Conservation (phyloP, 257 asterid genomes). For the Salvia rosmarinus region DNA sequence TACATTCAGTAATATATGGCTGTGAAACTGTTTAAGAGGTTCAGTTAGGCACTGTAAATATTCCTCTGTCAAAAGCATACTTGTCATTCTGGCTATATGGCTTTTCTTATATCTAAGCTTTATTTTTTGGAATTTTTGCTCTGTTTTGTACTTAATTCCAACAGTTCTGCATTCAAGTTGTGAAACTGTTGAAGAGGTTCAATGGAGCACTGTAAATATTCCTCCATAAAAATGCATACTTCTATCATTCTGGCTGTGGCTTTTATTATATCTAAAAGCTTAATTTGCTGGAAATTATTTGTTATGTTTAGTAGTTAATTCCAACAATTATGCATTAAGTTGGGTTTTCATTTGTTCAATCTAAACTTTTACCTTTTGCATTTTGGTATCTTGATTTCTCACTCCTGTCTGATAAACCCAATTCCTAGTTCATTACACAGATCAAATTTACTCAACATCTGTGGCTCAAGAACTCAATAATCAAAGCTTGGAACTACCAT, state of each 20-base stretch:
- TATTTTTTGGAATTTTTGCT: neutral
- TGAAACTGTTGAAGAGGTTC: neutral
- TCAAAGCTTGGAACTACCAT: neutral
- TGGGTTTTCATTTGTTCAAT: neutral
- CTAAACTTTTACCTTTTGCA: neutral
- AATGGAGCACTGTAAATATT: conserved; percentile 27
- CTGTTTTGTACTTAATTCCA: neutral
- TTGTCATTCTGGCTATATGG: neutral
- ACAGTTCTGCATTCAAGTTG: neutral
- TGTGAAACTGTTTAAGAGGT: neutral
- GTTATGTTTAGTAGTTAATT: neutral
- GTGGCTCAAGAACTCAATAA: neutral
- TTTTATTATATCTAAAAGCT: conserved; percentile 14
- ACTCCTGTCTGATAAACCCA: too few species aligned
- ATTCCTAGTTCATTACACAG: neutral
- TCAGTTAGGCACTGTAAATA: conserved; percentile 26
- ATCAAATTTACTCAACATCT: neutral
- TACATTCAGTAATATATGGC: conserved; percentile 7
- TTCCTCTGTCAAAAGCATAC: neutral
- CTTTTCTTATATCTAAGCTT: conserved; percentile 7
- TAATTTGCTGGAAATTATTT: neutral
- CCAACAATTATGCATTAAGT: neutral
- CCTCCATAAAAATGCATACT: conserved; percentile 6
- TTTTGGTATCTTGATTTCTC: too few species aligned
- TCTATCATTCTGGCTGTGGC: neutral